Evolutionary conservation across 2,329 filamentous ascomycete species (phyloP).

Genomic region (Xylaria sp.): DNA sequence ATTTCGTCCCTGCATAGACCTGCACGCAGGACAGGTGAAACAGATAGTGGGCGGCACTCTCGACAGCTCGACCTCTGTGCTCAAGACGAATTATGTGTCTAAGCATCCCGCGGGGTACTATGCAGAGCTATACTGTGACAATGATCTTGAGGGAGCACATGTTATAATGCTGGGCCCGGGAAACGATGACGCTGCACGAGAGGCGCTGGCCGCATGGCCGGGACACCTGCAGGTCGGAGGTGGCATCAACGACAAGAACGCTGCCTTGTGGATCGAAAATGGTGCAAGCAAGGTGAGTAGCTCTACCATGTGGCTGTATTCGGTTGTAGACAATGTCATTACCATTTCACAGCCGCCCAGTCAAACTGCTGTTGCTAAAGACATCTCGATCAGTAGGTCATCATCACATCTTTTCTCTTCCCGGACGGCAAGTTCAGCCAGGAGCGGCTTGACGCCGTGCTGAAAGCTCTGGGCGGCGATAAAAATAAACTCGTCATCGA

Average conservation of each 20-base stretch:
- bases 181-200: slow-evolving; percentile 79
- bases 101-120: slow-evolving; percentile 81
- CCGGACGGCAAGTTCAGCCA: slow-evolving; percentile 82
- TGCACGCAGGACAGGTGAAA: slow-evolving; percentile 97
- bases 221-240: slow-evolving; percentile 86
- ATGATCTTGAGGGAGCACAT: slow-evolving; percentile 78
- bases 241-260: slow-evolving; percentile 88
- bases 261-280: slow-evolving; percentile 80
- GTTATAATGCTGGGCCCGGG: slow-evolving; percentile 95
- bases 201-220: slow-evolving; percentile 81
- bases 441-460: slow-evolving; percentile 73
- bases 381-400: slow-evolving; percentile 68
- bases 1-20: slow-evolving; percentile 95
- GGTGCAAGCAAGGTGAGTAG: slow-evolving; percentile 83
- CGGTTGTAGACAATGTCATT: background rate
- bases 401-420: slow-evolving; percentile 95
- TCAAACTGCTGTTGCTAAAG: slow-evolving; percentile 2
- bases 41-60: slow-evolving; percentile 97
- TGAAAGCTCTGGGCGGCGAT: slow-evolving; percentile 74
- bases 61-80: slow-evolving; percentile 65
- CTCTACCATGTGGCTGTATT: background rate
- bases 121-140: slow-evolving; percentile 78
- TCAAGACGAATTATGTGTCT: slow-evolving; percentile 94
- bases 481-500: slow-evolving; percentile 89
- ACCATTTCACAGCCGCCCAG: background rate